These are phyloP conservation scores for Amorphotheca resinae DNA, from an alignment of 495 filamentous ascomycete genomes.

Conservation along the genomic window DNA sequence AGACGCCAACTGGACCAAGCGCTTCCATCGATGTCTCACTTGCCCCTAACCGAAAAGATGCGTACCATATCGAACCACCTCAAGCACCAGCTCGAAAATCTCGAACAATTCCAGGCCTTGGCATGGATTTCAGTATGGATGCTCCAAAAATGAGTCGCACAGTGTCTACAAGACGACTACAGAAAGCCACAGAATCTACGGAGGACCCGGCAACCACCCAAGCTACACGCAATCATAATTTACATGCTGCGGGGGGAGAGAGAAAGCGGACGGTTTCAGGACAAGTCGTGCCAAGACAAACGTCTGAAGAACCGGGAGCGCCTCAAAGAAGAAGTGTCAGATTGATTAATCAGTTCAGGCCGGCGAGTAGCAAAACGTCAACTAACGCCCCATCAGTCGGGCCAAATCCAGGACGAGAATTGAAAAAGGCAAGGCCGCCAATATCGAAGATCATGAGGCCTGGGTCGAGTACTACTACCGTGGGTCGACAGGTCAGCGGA, in stretches of 20 bases:
- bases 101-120: conserved; percentile 16
- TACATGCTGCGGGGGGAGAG: conserved; percentile 10
- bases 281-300: conserved; percentile 48
- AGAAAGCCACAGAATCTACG: conserved; percentile 9
- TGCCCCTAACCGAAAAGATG: conserved; percentile 13
- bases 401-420: conserved; percentile 50
- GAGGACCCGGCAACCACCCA: conserved; percentile 17
- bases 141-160: conserved; percentile 20
- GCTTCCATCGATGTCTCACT: conserved; percentile 16
- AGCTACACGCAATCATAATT: conserved; percentile 24
- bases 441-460: conserved; percentile 38
- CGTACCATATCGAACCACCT: conserved; percentile 19
- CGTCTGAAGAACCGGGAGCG: conserved; percentile 51
- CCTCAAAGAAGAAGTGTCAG: conserved; percentile 69
- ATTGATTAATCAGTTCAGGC: conserved; percentile 59
- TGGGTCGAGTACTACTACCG: conserved; percentile 44
- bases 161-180: conserved; percentile 11
- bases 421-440: conserved; percentile 65
- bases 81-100: conserved; percentile 20
- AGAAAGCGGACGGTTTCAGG: conserved; percentile 82
- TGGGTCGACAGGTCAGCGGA: conserved; percentile 78
- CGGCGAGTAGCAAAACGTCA: conserved; percentile 41
- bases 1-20: conserved; percentile 25
- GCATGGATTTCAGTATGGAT: conserved; percentile 21
- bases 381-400: conserved; percentile 29